Base-by-base conservation (phyloP, 805 yeast genomes). In the Candida orba region DNA sequence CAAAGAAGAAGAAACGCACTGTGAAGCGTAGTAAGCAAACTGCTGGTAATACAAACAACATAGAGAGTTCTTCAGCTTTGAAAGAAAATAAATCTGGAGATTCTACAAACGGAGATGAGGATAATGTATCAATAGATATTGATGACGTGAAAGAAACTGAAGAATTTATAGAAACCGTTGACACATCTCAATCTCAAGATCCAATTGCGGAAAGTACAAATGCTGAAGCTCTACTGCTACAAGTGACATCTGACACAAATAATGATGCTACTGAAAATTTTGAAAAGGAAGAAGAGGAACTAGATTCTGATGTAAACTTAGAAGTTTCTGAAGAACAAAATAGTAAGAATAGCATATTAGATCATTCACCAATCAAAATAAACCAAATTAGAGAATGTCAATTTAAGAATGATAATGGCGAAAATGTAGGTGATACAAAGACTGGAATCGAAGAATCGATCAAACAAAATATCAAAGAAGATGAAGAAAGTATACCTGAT, bases 1-100 rank as follows among this genome's bases (percentile, higher is more conserved):
- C 52, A 12, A 51, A 47, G 47, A 51, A 51, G 49, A 51, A 43
- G 48, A 51, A 45, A 25, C 32, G 39, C 27, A 43, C 44, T 37
- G 38, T n/a, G 34, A 40, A 40, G 27, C n/a, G 32, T n/a, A 30
- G 14, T 30, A 30, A n/a, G 8, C 13, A 25, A 24, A 3, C 14
- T 7, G 6, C 1, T 4, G 10, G 10, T 14, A 6, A 6, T 6
- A 17, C 10, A 8, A 27, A 14, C 5, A 20, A 3, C 18, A 14
- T 25, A 6, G 8, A 3, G 18, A n/a, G 5, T 3, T 18, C 23
- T 4, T 3, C 17, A 1, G 35, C 8, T 4, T 22, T 30, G 1
- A 14, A 14, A n/a, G 32, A 22, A 20, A 20, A 20, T 20, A 20
- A 20, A 4, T 27, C 31, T 22, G 6, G 20, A 1, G 35, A 31